Conservation (phyloP, 2,329 filamentous ascomycete genomes). For the Penicillium sp. region DNA sequence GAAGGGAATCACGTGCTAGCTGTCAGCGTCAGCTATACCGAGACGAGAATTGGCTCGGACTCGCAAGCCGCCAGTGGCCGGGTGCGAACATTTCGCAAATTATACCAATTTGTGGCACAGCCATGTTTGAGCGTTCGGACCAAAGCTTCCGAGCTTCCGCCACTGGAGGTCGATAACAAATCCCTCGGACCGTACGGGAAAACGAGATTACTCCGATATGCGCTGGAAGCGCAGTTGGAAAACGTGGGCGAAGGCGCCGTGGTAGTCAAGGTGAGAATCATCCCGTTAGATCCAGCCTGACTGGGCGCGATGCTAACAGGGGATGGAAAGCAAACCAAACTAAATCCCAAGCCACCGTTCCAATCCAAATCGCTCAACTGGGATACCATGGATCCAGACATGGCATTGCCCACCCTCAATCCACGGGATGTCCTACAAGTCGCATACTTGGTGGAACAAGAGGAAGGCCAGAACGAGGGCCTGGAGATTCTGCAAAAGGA, state of each 20-base stretch:
- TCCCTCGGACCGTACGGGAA: conserved; percentile 48
- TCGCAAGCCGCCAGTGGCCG: conserved; percentile 57
- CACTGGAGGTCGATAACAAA: conserved; percentile 49
- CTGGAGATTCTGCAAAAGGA: conserved; percentile 55
- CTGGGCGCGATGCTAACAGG: neutral
- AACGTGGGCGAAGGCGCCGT: conserved; percentile 86
- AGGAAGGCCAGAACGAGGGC: conserved; percentile 48
- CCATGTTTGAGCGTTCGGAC: conserved; percentile 86
- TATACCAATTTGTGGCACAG: conserved; percentile 96
- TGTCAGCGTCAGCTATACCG: conserved; percentile 92
- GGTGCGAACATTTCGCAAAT: conserved; percentile 84
- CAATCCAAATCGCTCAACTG: conserved; percentile 57
- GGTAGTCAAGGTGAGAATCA: conserved; percentile 65
- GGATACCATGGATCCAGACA: conserved; percentile 47
- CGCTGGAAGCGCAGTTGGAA: conserved; percentile 91
- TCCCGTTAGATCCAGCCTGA: neutral
- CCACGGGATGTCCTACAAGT: conserved; percentile 67
- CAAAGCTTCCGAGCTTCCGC: conserved; percentile 70
- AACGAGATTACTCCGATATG: conserved; percentile 57
- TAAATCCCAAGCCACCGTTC: conserved; percentile 57
- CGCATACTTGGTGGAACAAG: conserved; percentile 63
- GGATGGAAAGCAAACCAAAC: conserved; percentile 44
- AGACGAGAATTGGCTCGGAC: conserved; percentile 62
- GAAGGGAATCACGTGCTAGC: conserved; percentile 92
- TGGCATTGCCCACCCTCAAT: conserved; percentile 53